A percentile compares a stretch with the other conserved stretches of the same genome.
Evolutionary conservation across 495 filamentous ascomycete species (phyloP).

Genomic region (Penicillium verhagenii): DNA sequence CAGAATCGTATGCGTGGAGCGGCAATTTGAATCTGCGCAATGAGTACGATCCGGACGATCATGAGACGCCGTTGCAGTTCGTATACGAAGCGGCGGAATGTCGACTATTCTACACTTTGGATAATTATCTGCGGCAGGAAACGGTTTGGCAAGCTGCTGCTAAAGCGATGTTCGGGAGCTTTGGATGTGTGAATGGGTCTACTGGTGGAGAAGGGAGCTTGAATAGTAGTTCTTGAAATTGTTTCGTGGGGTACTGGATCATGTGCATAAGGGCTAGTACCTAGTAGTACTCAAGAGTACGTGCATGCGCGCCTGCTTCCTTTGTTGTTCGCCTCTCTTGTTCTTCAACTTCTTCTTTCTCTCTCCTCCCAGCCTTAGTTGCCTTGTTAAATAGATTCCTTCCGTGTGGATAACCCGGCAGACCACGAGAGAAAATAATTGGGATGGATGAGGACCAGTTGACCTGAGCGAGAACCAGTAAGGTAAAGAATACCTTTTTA

Average conservation of each 20-base stretch:
- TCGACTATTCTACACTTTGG: slow-evolving; percentile 36
- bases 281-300: too few relatives aligned
- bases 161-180: slow-evolving; percentile 26
- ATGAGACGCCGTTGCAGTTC: slow-evolving; percentile 35
- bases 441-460: too few relatives aligned
- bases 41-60: slow-evolving; percentile 31
- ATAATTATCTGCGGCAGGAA: slow-evolving; percentile 26
- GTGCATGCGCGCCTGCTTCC: too few relatives aligned
- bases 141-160: slow-evolving; percentile 31
- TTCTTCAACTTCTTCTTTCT: too few relatives aligned
- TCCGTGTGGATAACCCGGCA: too few relatives aligned
- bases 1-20: slow-evolving; percentile 20
- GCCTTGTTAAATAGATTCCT: too few relatives aligned
- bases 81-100: slow-evolving; percentile 40
- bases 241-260: too few relatives aligned
- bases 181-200: slow-evolving; percentile 28
- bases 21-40: slow-evolving; percentile 28
- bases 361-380: neutral
- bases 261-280: too few relatives aligned
- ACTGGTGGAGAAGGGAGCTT: slow-evolving; percentile 26
- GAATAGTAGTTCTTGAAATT: slow-evolving; percentile 8
- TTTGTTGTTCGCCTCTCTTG: too few relatives aligned
- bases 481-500: too few relatives aligned
- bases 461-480: too few relatives aligned
- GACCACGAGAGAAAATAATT: too few relatives aligned